These are phyloP conservation scores for Wickerhamiella slavikovae DNA, from an alignment of 805 yeast genomes.

Conservation along the genomic window DNA sequence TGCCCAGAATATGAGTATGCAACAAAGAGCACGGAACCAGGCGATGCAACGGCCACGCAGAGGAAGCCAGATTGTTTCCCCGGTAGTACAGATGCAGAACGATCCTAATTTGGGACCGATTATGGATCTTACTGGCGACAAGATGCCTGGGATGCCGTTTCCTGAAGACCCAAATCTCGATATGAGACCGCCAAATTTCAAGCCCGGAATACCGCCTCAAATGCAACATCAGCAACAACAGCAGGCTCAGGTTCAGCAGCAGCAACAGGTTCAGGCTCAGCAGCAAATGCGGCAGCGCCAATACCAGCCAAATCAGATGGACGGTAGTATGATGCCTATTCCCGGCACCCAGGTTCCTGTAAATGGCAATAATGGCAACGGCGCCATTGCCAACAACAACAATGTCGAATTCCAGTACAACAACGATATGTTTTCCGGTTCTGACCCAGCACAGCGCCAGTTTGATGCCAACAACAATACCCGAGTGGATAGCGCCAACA, in stretches of 20 bases:
- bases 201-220: conserved; percentile 11
- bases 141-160: not conserved
- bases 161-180: not conserved
- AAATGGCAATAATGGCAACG: not conserved
- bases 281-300: conserved; percentile 7
- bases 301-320: conserved; percentile 7
- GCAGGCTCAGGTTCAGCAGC: conserved; percentile 7
- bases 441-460: not conserved
- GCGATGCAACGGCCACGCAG: no score
- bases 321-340: not conserved
- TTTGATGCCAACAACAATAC: not conserved
- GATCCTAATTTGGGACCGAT: not conserved
- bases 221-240: conserved; percentile 12
- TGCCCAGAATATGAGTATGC: no score
- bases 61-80: no score
- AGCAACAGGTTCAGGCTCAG: conserved; percentile 10
- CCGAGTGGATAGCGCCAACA: not conserved
- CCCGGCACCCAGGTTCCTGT: not conserved
- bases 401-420: no score
- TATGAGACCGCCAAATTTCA: not conserved
- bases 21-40: no score
- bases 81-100: not conserved
- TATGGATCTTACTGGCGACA: not conserved
- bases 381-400: not conserved
- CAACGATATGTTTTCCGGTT: no score